These are phyloP conservation scores for Pichia cephalocereana DNA, from an alignment of 805 yeast species.

Conservation along the genomic window DNA sequence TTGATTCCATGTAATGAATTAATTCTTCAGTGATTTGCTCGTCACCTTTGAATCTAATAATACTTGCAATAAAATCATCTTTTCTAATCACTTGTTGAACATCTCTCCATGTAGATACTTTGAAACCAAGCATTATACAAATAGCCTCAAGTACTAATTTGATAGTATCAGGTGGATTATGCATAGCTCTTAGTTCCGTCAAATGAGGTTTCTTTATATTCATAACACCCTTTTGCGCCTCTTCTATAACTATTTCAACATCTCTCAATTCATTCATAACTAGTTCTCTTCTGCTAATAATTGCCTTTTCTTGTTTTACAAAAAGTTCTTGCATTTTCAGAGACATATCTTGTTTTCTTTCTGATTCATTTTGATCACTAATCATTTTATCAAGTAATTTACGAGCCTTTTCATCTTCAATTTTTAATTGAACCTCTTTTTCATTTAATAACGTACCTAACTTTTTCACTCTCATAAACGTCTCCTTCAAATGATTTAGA, in stretches of 20 bases:
- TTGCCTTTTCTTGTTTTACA: conserved; percentile 53
- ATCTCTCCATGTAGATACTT: conserved; percentile 64
- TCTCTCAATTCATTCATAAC: conserved; percentile 59
- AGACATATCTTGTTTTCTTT: conserved; percentile 80
- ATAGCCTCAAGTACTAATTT: conserved; percentile 83
- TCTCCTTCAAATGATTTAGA: conserved; percentile 63
- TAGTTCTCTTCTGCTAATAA: conserved; percentile 39
- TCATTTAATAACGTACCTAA: conserved; percentile 44
- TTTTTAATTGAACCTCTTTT: conserved; percentile 40
- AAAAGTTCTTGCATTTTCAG: conserved; percentile 64
- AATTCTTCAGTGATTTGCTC: conserved; percentile 43
- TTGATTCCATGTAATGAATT: conserved; percentile 46
- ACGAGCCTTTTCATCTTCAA: conserved; percentile 62
- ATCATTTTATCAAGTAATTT: conserved; percentile 67
- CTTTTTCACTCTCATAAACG: conserved; percentile 61
- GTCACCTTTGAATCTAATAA: conserved; percentile 65
- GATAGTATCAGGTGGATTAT: conserved; percentile 83
- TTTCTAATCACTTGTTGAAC: conserved; percentile 71
- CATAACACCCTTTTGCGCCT: conserved; percentile 84
- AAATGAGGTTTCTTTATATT: conserved; percentile 88
- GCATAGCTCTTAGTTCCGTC: conserved; percentile 82
- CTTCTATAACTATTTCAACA: conserved; percentile 78
- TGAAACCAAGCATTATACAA: conserved; percentile 69
- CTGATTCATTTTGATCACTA: conserved; percentile 84
- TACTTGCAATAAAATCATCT: conserved; percentile 80